A percentile compares a stretch with the other conserved stretches of the same genome.
phyloP scores from a whole-genome alignment of 345 rosid genomes.

The Eucalyptus cladocalyx region DNA sequence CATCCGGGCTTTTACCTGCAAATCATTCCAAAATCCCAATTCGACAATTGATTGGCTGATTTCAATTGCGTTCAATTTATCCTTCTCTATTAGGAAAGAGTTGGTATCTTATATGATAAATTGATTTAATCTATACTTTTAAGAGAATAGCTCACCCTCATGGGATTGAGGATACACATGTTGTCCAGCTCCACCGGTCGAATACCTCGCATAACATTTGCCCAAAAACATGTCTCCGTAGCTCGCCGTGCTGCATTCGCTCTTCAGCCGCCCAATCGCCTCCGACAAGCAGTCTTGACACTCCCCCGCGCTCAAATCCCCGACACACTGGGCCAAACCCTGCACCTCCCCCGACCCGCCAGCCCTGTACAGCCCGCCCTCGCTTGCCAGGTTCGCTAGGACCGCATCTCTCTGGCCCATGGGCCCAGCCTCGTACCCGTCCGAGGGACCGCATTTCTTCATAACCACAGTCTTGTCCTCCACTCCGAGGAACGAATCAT shows the following conservation, averaged over 20 bases:
- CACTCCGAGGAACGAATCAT: slow-evolving; percentile 59
- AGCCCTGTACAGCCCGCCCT: slow-evolving; percentile 44
- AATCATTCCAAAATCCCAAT: not conserved
- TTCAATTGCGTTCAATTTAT: not conserved
- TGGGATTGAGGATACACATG: slow-evolving; percentile 12
- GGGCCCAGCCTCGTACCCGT: slow-evolving; percentile 39
- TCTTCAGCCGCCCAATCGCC: slow-evolving; percentile 67
- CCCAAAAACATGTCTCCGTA: slow-evolving; percentile 69
- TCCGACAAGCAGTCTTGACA: slow-evolving; percentile 75
- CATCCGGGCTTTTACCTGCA: slow-evolving; percentile 1
- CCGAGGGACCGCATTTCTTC: slow-evolving; percentile 79
- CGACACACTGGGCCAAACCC: slow-evolving; percentile 83
- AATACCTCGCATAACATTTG: slow-evolving; percentile 75
- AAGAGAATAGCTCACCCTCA: not conserved
- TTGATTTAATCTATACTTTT: not conserved
- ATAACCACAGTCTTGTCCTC: slow-evolving; percentile 75
- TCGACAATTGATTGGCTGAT: not conserved
- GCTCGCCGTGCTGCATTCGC: slow-evolving; percentile 46
- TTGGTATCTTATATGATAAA: not conserved
- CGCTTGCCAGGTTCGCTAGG: slow-evolving; percentile 19
- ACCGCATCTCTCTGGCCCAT: slow-evolving; percentile 55
- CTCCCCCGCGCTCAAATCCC: slow-evolving; percentile 47
- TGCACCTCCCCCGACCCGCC: slow-evolving; percentile 77
- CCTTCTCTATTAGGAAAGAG: not conserved
- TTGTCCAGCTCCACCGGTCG: slow-evolving; percentile 19